A percentile compares a stretch with the other conserved stretches of the same genome.
phyloP scores from a whole-genome alignment of 2,329 filamentous ascomycete species.

The Lasiodiplodia hormozganensis region DNA sequence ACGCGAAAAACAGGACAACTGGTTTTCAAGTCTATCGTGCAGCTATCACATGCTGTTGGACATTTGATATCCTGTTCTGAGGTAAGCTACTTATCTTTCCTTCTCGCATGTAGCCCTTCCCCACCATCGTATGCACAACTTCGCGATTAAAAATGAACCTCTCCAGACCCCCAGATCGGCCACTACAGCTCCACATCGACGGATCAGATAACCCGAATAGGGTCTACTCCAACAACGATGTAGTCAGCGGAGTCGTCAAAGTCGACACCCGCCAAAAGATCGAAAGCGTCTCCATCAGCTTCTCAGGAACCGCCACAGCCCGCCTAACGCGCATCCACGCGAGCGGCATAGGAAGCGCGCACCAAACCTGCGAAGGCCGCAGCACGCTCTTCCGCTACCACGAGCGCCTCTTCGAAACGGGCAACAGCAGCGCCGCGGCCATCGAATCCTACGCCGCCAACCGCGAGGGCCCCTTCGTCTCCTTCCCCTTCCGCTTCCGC shows the following conservation, averaged over 20 bases:
- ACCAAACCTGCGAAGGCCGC: neutral
- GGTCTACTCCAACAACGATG: neutral
- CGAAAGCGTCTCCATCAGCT: neutral
- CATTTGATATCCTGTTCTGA: too few relatives aligned
- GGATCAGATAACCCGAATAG: neutral
- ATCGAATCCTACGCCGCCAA: neutral
- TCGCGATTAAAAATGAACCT: too few relatives aligned
- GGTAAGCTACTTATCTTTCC: too few relatives aligned
- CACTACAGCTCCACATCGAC: neutral
- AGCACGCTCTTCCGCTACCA: neutral
- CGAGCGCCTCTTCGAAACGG: neutral
- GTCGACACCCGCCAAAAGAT: neutral
- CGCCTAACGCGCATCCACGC: neutral
- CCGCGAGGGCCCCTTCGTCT: slow-evolving; percentile 12
- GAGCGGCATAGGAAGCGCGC: neutral
- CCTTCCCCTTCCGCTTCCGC: slow-evolving; percentile 37
- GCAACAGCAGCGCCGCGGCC: too few relatives aligned
- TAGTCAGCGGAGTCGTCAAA: neutral
- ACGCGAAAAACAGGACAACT: too few relatives aligned
- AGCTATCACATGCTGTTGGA: too few relatives aligned
- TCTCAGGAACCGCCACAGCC: neutral
- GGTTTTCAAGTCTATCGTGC: too few relatives aligned
- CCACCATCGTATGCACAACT: too few relatives aligned
- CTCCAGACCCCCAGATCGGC: too few relatives aligned
- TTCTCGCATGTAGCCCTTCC: too few relatives aligned